phyloP scores from a whole-genome alignment of 2,329 filamentous ascomycete genomes.

The Elsinoe necatrix region DNA sequence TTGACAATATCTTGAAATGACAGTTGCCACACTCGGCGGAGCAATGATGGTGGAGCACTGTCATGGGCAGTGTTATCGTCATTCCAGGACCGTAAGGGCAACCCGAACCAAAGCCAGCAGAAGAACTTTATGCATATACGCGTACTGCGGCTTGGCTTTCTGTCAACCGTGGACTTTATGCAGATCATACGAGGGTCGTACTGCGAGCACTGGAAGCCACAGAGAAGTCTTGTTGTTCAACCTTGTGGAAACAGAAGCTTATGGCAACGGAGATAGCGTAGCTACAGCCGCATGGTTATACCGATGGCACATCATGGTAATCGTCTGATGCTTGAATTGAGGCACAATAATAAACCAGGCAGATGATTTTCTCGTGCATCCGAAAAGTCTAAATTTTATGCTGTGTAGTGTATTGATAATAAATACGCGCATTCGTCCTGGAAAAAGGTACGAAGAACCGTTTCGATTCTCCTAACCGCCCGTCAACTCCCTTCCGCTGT shows the following conservation, averaged over 20 bases:
- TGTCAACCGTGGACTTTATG: not conserved
- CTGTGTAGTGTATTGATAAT: not conserved
- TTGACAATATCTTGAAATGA: not conserved
- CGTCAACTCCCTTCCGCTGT: not conserved
- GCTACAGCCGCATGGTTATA: not conserved
- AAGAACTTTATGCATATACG: not conserved
- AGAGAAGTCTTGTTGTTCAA: not conserved
- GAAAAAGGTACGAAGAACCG: not conserved
- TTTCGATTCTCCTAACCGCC: not conserved
- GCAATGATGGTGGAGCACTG: not conserved
- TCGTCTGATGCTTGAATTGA: not conserved
- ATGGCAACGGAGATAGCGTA: not conserved
- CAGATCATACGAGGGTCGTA: slow-evolving; percentile 2
- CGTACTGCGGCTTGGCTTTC: slow-evolving; percentile 9
- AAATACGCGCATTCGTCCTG: not conserved
- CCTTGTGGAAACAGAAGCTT: not conserved
- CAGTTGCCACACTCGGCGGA: not conserved
- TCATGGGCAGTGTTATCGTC: not conserved
- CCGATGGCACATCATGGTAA: not conserved
- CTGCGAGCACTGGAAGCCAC: not conserved
- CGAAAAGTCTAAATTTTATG: not conserved
- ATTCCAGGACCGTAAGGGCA: not conserved
- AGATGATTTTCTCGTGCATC: not conserved
- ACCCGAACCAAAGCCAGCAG: not conserved
- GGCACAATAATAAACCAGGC: not conserved